phyloP scores from a whole-genome alignment of 108 stramenopile species.

The Discostella pseudostelligera region DNA sequence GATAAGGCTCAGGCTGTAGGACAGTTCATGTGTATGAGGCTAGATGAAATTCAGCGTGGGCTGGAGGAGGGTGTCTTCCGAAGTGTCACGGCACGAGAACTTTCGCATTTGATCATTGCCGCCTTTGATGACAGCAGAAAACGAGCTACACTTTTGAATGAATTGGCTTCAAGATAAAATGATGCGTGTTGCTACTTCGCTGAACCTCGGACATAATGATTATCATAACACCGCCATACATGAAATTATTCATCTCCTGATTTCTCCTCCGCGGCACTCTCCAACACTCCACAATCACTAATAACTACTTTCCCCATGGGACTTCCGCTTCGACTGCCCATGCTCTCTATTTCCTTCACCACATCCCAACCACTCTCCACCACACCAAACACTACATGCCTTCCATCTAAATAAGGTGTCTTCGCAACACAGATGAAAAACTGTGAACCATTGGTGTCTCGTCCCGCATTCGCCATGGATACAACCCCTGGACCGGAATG shows the following conservation, averaged over 20 bases:
- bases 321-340: constrained; percentile 62
- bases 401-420: constrained; percentile 93
- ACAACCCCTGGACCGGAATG: constrained; percentile 88
- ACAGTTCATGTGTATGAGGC: constrained; percentile 61
- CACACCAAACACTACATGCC: constrained; percentile 82
- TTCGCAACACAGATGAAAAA: constrained; percentile 83
- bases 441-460: constrained; percentile 65
- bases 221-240: no score
- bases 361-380: constrained; percentile 78
- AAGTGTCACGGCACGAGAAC: constrained; percentile 61
- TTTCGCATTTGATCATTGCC: constrained; percentile 59
- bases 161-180: constrained; percentile 16
- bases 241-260: not conserved
- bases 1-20: constrained; percentile 62
- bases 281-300: constrained; percentile 65
- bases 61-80: constrained; percentile 68
- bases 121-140: constrained; percentile 51
- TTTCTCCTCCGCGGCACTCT: constrained; percentile 20
- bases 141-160: constrained; percentile 36
- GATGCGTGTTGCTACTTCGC: not conserved
- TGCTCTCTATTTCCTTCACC: constrained; percentile 69
- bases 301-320: constrained; percentile 53
- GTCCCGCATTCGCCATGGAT: constrained; percentile 96
- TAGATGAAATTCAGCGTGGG: constrained; percentile 59
- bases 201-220: not conserved